Evolutionary conservation across 2,329 filamentous ascomycete genomes (phyloP).

Genomic region (Podosphaera aphanis): DNA sequence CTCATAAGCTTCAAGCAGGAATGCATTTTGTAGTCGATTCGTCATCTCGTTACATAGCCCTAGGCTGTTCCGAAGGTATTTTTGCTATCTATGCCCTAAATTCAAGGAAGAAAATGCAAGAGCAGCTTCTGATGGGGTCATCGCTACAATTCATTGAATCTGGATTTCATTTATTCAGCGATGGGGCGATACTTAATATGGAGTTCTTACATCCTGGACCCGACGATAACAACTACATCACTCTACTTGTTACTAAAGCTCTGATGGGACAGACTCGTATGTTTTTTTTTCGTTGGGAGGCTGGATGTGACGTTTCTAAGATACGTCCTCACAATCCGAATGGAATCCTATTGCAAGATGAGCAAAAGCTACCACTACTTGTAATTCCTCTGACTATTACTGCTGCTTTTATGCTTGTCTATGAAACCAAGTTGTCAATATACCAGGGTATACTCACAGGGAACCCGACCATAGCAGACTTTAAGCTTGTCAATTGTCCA

Average conservation of each 20-base stretch:
- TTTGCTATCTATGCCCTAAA: constrained; percentile 53
- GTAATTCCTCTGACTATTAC: constrained; percentile 48
- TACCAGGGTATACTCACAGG: constrained; percentile 31
- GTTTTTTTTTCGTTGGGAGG: constrained; percentile 37
- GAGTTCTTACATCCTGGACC: constrained; percentile 57
- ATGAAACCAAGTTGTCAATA: constrained; percentile 31
- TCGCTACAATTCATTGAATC: constrained; percentile 34
- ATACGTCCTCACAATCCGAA: constrained; percentile 24
- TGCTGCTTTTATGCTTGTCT: constrained; percentile 49
- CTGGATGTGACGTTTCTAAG: constrained; percentile 23
- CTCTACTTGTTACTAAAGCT: constrained; percentile 45
- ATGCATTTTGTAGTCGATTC: constrained; percentile 58
- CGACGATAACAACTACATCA: constrained; percentile 43
- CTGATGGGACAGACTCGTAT: constrained; percentile 26
- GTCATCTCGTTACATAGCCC: constrained; percentile 41
- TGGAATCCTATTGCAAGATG: constrained; percentile 26
- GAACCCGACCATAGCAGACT: constrained; percentile 23
- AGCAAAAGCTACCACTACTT: constrained; percentile 38
- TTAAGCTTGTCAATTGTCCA: constrained; percentile 20
- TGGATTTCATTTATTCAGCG: constrained; percentile 19
- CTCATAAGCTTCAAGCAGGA: constrained; percentile 29
- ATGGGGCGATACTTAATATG: constrained; percentile 63
- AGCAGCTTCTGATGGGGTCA: constrained; percentile 23
- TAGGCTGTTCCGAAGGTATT: constrained; percentile 44
- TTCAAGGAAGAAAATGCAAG: constrained; percentile 25